These are phyloP conservation scores for Aspergillus ochraceoroseus DNA, from an alignment of 2,329 filamentous ascomycete species.

Conservation along the genomic window DNA sequence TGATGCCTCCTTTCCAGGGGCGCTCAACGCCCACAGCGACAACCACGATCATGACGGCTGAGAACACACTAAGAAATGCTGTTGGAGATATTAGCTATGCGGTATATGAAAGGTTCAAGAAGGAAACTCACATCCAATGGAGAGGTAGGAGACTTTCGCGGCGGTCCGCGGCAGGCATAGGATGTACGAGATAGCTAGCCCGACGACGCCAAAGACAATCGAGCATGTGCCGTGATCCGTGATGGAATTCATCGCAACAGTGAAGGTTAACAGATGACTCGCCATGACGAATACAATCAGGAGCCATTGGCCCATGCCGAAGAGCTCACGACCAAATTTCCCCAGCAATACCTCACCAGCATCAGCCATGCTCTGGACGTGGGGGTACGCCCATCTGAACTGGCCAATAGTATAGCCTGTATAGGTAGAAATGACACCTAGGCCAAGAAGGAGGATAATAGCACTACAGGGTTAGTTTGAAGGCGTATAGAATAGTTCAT, in stretches of 20 bases:
- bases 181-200: constrained; percentile 54
- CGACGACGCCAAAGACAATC: constrained; percentile 59
- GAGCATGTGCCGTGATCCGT: constrained; percentile 59
- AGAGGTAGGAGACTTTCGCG: constrained; percentile 58
- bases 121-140: constrained; percentile 60
- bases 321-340: constrained; percentile 56
- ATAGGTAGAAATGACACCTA: constrained; percentile 55
- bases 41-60: constrained; percentile 60
- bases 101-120: no score
- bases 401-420: constrained; percentile 58
- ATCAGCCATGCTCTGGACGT: constrained; percentile 63
- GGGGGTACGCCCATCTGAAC: constrained; percentile 54
- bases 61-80: no score
- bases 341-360: constrained; percentile 61
- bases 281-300: constrained; percentile 66
- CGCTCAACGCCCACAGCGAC: constrained; percentile 56
- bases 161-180: constrained; percentile 59
- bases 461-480: constrained; percentile 32
- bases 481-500: background rate
- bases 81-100: no score
- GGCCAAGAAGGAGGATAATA: constrained; percentile 49
- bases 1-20: constrained; percentile 37
- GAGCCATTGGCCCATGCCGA: constrained; percentile 58
- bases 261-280: constrained; percentile 67
- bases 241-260: constrained; percentile 63